Evolutionary conservation across 371 early-diverging fungal genomes (phyloP).

Genomic region (Gilbertella persicaria): DNA sequence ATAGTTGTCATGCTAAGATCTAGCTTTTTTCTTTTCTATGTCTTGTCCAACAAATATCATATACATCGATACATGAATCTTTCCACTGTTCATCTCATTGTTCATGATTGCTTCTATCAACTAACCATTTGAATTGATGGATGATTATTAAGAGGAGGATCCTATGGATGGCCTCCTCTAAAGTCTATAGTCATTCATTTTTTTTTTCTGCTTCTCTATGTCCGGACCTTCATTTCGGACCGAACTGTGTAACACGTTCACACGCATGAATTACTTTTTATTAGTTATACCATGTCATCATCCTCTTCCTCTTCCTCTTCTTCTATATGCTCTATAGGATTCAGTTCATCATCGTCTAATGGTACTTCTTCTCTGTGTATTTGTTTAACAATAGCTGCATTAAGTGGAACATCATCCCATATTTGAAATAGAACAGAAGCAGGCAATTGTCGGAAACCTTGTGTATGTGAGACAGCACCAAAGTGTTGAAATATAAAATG

Average conservation of each 20-base stretch:
- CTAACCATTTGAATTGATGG: conserved; percentile 23
- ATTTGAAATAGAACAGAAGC: conserved; percentile 60
- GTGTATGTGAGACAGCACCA: conserved; percentile 63
- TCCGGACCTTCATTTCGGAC: conserved; percentile 7
- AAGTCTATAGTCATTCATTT: conserved; percentile 14
- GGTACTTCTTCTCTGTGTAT: conserved; percentile 3
- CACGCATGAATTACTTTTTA: no score
- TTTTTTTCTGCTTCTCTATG: no score
- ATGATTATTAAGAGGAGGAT: conserved; percentile 27
- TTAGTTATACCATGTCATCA: conserved; percentile 11
- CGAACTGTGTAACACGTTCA: no score
- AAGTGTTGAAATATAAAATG: conserved; percentile 67
- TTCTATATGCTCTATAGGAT: background rate
- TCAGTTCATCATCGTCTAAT: background rate
- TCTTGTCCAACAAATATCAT: no score
- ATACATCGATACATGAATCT: no score
- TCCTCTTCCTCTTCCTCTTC: conserved; percentile 8
- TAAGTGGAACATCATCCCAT: conserved; percentile 60
- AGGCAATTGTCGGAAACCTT: conserved; percentile 55
- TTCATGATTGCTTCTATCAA: background rate
- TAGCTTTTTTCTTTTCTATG: no score
- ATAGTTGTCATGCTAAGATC: no score
- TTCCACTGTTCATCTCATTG: background rate
- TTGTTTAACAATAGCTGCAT: conserved; percentile 39
- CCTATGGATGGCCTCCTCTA: conserved; percentile 3